Conservation (phyloP, 2,329 filamentous ascomycete species). For the Calonectria fujianensis region DNA sequence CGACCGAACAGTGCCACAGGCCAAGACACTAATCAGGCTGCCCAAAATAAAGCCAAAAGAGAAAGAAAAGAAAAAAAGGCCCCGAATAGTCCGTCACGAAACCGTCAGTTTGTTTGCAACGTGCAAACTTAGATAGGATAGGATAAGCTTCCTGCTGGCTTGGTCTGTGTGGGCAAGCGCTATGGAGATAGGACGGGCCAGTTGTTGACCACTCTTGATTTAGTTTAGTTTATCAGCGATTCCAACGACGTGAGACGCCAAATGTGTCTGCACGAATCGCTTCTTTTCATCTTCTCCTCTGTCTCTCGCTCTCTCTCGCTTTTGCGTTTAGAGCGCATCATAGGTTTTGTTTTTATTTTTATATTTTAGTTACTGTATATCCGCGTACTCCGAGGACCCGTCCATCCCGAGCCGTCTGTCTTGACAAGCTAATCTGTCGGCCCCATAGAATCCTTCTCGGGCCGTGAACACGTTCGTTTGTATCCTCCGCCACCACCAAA, state of each 20-base stretch:
- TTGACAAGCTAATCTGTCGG: constrained; percentile 4
- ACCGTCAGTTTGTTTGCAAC: background rate
- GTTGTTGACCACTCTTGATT: background rate
- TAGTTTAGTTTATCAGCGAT: background rate
- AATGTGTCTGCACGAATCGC: background rate
- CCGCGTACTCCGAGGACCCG: constrained; percentile 7
- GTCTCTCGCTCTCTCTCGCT: background rate
- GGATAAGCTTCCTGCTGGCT: constrained; percentile 10
- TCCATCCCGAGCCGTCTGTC: background rate
- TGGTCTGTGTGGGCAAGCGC: constrained; percentile 5
- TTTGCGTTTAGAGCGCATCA: background rate
- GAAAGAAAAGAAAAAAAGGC: background rate
- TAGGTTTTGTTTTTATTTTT: background rate
- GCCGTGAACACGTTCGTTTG: constrained; percentile 15
- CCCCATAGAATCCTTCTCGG: constrained; percentile 21
- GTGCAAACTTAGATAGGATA: constrained; percentile 6
- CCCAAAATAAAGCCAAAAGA: background rate
- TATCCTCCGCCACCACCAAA: background rate
- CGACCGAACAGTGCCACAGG: background rate
- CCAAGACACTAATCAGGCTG: background rate
- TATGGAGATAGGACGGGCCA: constrained; percentile 13
- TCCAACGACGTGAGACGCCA: background rate
- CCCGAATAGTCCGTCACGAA: constrained; percentile 12
- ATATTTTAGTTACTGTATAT: background rate
- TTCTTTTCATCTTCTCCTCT: background rate